These are phyloP conservation scores for Eragrostis nindensis DNA, from an alignment of 176 grass and related monocot genomes.

Conservation along the genomic window DNA sequence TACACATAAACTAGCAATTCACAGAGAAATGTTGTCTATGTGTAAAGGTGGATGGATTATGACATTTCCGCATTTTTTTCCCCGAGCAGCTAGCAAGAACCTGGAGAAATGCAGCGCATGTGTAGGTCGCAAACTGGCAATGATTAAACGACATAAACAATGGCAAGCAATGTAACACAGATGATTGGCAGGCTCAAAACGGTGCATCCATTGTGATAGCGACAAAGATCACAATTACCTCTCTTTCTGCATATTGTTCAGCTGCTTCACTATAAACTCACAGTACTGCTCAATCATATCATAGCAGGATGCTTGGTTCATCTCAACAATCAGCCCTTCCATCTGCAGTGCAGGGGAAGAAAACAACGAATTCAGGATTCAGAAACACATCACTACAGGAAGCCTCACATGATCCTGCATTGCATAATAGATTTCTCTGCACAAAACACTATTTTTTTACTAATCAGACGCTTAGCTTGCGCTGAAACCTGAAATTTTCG, in stretches of 20 bases:
- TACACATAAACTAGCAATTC: not conserved
- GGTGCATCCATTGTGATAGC: not conserved
- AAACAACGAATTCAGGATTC: not conserved
- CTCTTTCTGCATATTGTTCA: slow-evolving; percentile 75
- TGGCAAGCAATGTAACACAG: not conserved
- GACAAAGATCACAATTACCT: slow-evolving; percentile 73
- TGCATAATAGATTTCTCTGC: too few relatives aligned
- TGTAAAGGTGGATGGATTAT: slow-evolving; percentile 1
- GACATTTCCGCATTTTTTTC: not conserved
- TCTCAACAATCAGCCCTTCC: slow-evolving; percentile 71
- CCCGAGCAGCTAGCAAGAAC: not conserved
- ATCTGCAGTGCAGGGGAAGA: slow-evolving; percentile 45
- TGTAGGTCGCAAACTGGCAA: too few relatives aligned
- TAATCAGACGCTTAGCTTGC: not conserved
- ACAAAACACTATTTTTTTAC: too few relatives aligned
- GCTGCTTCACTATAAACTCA: slow-evolving; percentile 70
- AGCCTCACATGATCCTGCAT: not conserved
- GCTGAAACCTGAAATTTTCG: not conserved
- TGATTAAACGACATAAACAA: not conserved
- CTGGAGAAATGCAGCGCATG: slow-evolving; percentile 2
- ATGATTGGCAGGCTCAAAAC: slow-evolving; percentile 9
- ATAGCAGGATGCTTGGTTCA: slow-evolving; percentile 78
- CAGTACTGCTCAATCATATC: slow-evolving; percentile 86
- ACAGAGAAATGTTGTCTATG: not conserved
- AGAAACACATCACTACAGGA: not conserved